Base-by-base conservation (phyloP, 495 filamentous ascomycete genomes). In the Talaromyces ruber region DNA sequence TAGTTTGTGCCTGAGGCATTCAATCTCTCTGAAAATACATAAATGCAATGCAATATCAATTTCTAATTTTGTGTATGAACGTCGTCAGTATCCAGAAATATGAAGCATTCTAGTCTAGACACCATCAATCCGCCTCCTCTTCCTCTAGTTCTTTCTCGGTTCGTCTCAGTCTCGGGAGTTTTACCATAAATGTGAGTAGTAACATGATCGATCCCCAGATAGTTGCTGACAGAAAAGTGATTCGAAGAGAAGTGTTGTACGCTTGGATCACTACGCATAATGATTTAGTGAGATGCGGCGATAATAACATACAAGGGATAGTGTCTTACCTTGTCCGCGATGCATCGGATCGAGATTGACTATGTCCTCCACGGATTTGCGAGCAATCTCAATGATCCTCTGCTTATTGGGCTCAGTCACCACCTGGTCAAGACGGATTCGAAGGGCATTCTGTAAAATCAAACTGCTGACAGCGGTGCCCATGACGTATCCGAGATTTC, bases 381-480 rank as follows among this genome's bases (percentile, higher is more conserved):
- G 76, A 12, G 84, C 82, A 28, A 76, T 71, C 6, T 74, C 63
- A 59, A 85, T 82, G 53, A 84, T 76, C 32, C 76, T 56, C 7
- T 79, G 71, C 61, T 82, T 86, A 12, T 82, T 73, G 0, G 76
- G 72, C 0, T 82, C 84, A 0, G 74, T 79, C 0, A 92, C 84
- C 45, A 80, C 76, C 50, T 71, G 63, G 0, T 84, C 72, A 1
- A 93, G 75, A 58, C 85, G 84, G 11, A 76, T 80, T 24, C 81
- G 65, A 30, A 93, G 76, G 3, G 80, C 77, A 68, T 92, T 92
- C 71, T 93, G 90, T 62, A 93, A 77, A 25, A 92, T 83, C 65
- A 91, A 80, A 67, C 87, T 90, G 61, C 85, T 88, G 29, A 79
- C 75, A 4, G 88, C 81, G 28, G 92, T 83, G 7, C 89, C 90